Base-by-base conservation (phyloP, 176 grass and related monocot genomes). In the Canna indica region DNA sequence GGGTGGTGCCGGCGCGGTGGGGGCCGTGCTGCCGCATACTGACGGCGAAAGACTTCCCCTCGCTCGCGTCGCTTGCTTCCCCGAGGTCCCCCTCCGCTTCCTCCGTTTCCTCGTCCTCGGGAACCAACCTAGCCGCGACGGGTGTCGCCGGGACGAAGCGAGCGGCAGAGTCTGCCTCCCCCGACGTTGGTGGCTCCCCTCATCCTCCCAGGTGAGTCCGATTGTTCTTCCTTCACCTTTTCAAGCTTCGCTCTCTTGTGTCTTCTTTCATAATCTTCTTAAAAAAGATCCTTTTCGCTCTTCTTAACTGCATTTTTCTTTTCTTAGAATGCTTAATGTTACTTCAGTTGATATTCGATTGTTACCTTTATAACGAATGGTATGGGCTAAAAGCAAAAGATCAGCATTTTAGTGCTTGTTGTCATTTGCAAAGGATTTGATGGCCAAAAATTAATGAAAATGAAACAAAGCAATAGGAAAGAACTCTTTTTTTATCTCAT, bases 171-270 rank as follows among this genome's bases (percentile, higher is more conserved):
- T 44, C 76, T 41, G 61, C 59, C 50, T 79, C 76, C n/a, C 72
- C 76, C 17, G 63, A 75, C 22, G 81, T 8, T 29, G 74, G 72
- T 7, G 70, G 70, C 44, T 69, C 75, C 20, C 35, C 27, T 41
- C 67, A 84, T 31, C 76, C 61, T 8, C 68, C 82, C 17, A 76
- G 64, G 82, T 84, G 12, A 71, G 42, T 0, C 22, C 34, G 15
- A 46, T n/a, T 70, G 30, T 39, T 17, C 67, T 29, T 20, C n/a
- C 18, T 34, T 12, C 11, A 1, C 25, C n/a, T 36, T 0, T 5
- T 16, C n/a, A n/a, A n/a, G n/a, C n/a, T n/a, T n/a, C n/a, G n/a
- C n/a, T n/a, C n/a, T n/a, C n/a, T n/a, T n/a, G n/a, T n/a, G n/a
- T n/a, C n/a, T n/a, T n/a, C n/a, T n/a, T n/a, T n/a, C n/a, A n/a